Percentiles rank a stretch among this genome's conserved stretches.
These are phyloP conservation scores for Boletellus ananiceps DNA, from an alignment of 768 basidiomycete species.

Conservation along the genomic window DNA sequence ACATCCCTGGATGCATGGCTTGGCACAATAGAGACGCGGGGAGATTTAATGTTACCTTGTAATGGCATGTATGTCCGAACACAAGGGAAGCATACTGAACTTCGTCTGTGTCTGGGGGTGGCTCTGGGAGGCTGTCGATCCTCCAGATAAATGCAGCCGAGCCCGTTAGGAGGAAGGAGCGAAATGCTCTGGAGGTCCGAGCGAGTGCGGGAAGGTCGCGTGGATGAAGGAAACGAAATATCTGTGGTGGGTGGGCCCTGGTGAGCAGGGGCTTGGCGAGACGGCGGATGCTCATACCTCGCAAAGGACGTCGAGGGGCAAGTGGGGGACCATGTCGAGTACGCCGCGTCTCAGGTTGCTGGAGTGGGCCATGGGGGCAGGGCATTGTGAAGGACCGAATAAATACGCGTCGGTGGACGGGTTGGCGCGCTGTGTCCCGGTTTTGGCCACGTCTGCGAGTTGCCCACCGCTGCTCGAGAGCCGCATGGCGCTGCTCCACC, in stretches of 20 bases:
- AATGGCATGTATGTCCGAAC: conserved; percentile 46
- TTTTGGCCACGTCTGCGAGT: neutral
- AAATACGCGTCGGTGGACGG: neutral
- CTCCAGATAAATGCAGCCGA: conserved; percentile 31
- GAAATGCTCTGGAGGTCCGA: conserved; percentile 39
- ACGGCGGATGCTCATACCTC: too few relatives aligned
- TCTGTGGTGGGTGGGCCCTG: conserved; percentile 34
- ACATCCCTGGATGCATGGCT: conserved; percentile 19
- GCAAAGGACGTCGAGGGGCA: conserved; percentile 27
- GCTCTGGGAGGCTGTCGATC: conserved; percentile 40
- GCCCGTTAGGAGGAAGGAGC: conserved; percentile 35
- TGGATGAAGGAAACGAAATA: conserved; percentile 41
- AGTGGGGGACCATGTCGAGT: conserved; percentile 31
- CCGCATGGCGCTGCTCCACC: conserved; percentile 49
- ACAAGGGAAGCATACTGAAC: conserved; percentile 47
- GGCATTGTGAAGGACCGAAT: conserved; percentile 2
- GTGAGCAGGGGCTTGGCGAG: neutral
- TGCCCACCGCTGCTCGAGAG: neutral
- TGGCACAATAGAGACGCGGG: neutral
- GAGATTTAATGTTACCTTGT: conserved; percentile 13
- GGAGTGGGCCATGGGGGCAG: conserved; percentile 12
- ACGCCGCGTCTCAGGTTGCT: conserved; percentile 13
- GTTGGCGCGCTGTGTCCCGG: conserved; percentile 3
- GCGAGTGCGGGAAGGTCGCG: conserved; percentile 44
- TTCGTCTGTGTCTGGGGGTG: conserved; percentile 44